Percentiles rank a stretch among this genome's conserved stretches.
Evolutionary conservation across 768 basidiomycete species (phyloP).

Genomic region (Rubroboletus pulcherrimus): DNA sequence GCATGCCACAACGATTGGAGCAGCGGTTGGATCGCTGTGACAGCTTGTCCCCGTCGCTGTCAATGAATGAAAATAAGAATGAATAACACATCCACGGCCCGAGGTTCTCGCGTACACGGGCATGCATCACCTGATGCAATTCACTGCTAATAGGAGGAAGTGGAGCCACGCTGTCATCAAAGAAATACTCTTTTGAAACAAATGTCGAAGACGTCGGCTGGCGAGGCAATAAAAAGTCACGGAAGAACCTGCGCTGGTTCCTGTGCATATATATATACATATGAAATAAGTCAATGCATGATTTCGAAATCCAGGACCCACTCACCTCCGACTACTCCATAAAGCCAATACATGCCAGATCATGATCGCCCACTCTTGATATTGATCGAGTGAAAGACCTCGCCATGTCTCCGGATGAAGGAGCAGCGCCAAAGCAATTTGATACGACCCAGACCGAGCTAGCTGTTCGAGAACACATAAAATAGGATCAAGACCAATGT

Average conservation of each 20-base stretch:
- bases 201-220: conserved; percentile 51
- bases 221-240: conserved; percentile 60
- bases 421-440: conserved; percentile 56
- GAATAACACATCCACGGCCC: conserved; percentile 12
- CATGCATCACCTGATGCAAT: conserved; percentile 41
- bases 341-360: conserved; percentile 76
- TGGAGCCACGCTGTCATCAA: conserved; percentile 34
- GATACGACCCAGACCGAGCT: conserved; percentile 67
- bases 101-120: conserved; percentile 31
- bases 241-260: conserved; percentile 61
- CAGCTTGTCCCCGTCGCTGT: conserved; percentile 63
- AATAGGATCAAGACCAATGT: conserved; percentile 3
- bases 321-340: conserved; percentile 65
- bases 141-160: conserved; percentile 40
- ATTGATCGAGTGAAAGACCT: conserved; percentile 59
- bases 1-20: conserved; percentile 75
- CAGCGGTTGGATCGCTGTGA: conserved; percentile 59
- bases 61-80: conserved; percentile 2
- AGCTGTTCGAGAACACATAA: conserved; percentile 38
- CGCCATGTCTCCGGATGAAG: conserved; percentile 70
- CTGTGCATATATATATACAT: conserved; percentile 25
- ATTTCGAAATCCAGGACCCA: conserved; percentile 9
- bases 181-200: conserved; percentile 55
- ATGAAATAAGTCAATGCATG: conserved; percentile 9
- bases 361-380: conserved; percentile 67